Percentiles rank a stretch among this genome's conserved stretches.
These are phyloP conservation scores for Anthracocystis panici-leucophaei DNA, from an alignment of 1,284 basidiomycete genomes.

Conservation along the genomic window DNA sequence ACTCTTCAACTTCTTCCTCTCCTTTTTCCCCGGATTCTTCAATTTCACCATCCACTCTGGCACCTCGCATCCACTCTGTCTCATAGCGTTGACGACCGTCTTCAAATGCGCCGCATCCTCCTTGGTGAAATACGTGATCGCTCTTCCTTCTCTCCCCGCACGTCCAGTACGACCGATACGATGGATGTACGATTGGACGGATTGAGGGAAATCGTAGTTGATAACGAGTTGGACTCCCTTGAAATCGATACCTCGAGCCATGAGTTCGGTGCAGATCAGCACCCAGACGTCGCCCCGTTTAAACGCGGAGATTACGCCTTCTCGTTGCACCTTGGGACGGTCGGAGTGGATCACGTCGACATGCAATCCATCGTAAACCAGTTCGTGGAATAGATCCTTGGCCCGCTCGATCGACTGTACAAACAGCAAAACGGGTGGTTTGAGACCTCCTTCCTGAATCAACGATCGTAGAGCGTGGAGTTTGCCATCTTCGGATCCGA, in stretches of 20 bases:
- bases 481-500: constrained; percentile 92
- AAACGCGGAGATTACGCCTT: constrained; percentile 80
- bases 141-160: constrained; percentile 88
- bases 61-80: constrained; percentile 79
- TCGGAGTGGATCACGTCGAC: constrained; percentile 93
- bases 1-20: constrained; percentile 84
- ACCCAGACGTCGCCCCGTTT: constrained; percentile 74
- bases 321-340: constrained; percentile 85
- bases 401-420: constrained; percentile 92
- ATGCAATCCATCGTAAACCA: constrained; percentile 84
- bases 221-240: constrained; percentile 90
- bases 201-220: constrained; percentile 76
- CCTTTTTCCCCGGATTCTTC: constrained; percentile 88
- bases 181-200: constrained; percentile 92
- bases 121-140: constrained; percentile 94
- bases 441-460: constrained; percentile 81
- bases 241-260: constrained; percentile 96
- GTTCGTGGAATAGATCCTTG: constrained; percentile 86
- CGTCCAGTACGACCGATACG: constrained; percentile 95
- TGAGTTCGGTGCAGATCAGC: constrained; percentile 67
- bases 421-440: constrained; percentile 92
- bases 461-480: constrained; percentile 82
- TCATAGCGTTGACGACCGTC: constrained; percentile 94
- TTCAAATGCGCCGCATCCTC: constrained; percentile 92
- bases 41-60: constrained; percentile 66